Base-by-base conservation (phyloP, 371 early-diverging fungal genomes). In the Batkoa obscura region DNA sequence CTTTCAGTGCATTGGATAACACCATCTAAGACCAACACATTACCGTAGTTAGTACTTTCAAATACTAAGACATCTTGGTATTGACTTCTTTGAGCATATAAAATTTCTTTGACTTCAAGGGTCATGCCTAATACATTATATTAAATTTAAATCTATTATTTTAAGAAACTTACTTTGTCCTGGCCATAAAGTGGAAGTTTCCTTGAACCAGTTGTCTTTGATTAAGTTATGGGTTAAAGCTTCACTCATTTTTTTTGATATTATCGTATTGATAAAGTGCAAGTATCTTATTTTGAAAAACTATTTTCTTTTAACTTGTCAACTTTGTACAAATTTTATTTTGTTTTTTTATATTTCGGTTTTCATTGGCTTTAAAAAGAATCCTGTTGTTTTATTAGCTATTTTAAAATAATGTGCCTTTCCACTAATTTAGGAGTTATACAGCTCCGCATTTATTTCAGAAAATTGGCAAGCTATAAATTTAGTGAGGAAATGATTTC, bases 61-160 rank as follows among this genome's bases (percentile, higher is more conserved):
- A 96, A 96, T 37, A 93, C 86, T n/a, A 94, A 78, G 39, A 96
- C 91, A 68, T 96, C 97, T 71, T 96, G 95, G 76, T 69, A 93
- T 65, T 78, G 69, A 39, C 93, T 91, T 74, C 85, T 84, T 67
- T 93, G 94, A 55, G 78, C 77, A 66, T 92, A 90, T 51, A 96
- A 80, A 60, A 96, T 81, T 70, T 94, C 84, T 67, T 84, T 76
- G 58, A 94, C 92, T 75, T 93, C 77, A 57, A 96, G 75, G 60
- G 85, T 69, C 92, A 94, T 89, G 63, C 91, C 93, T 85, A 60
- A 13, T 31, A 31, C 50, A 38, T 43, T 12, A 37, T 43, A 10
- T 47, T 43, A 30, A 39, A 34, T 9, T 33, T 23, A 23, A 23
- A 23, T 39, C 2, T 57, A 42, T 43, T 23, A 23, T 8, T 32